Conservation (phyloP, 345 rosid genomes). For the Mangifera indica region DNA sequence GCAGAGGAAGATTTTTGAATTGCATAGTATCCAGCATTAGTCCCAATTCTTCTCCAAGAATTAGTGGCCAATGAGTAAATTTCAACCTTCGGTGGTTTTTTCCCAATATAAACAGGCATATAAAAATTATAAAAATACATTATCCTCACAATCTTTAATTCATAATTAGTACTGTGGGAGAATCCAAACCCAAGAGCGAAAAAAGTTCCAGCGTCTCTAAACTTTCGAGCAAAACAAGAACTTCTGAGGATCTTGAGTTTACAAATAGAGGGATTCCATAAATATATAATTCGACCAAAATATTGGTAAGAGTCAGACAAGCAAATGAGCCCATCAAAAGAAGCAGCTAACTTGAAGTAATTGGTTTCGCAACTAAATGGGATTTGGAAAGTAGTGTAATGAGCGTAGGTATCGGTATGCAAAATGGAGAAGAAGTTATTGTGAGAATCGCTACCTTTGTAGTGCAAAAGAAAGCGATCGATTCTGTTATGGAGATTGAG, state of each 20-base stretch:
- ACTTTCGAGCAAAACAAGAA: not conserved
- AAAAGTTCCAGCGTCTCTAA: not conserved
- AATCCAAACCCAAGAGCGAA: constrained; percentile 6
- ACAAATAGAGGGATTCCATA: constrained; percentile 10
- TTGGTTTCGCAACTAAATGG: not conserved
- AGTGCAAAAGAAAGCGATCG: not conserved
- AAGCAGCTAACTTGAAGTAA: constrained; percentile 6
- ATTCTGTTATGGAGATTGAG: not conserved
- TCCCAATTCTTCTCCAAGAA: constrained; percentile 7
- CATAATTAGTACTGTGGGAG: not conserved
- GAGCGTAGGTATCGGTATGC: not conserved
- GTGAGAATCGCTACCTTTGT: not conserved
- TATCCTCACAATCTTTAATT: not conserved
- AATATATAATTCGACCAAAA: constrained; percentile 13
- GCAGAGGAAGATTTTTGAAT: not conserved
- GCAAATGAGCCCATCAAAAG: constrained; percentile 13
- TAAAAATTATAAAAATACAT: constrained; percentile 3
- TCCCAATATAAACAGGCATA: constrained; percentile 1
- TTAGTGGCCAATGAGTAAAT: not conserved
- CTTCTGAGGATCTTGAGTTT: constrained; percentile 2
- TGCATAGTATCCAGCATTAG: not conserved
- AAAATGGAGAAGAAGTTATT: not conserved
- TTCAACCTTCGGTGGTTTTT: not conserved
- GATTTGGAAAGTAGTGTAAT: not conserved
- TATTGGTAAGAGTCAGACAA: not conserved